Percentiles rank a stretch among this genome's conserved stretches.
Conservation (phyloP, 352 stramenopile species). For the Pythium volutum region DNA sequence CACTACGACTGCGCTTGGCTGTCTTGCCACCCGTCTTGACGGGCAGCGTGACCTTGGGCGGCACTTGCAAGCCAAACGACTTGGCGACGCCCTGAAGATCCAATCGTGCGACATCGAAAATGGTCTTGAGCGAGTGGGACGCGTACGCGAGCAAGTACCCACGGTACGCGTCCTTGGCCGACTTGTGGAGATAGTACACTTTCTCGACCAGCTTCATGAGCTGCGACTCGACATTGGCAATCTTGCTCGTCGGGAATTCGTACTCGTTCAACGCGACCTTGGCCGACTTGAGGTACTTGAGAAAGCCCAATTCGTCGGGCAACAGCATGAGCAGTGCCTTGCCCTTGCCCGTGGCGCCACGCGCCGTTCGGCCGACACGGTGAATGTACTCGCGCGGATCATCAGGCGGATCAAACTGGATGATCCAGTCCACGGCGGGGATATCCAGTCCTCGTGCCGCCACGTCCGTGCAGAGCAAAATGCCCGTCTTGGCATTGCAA, state of each 20-base stretch:
- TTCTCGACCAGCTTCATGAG: slow-evolving; percentile 98
- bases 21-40: slow-evolving; percentile 82
- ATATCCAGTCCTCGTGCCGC: slow-evolving; percentile 97
- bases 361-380: slow-evolving; percentile 80
- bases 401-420: slow-evolving; percentile 99
- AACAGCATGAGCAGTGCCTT: slow-evolving; percentile 97
- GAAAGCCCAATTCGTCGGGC: slow-evolving; percentile 96
- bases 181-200: slow-evolving; percentile 99
- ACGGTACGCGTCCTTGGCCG: slow-evolving; percentile 96
- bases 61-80: slow-evolving; percentile 97
- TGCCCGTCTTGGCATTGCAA: slow-evolving; percentile 95
- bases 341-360: slow-evolving; percentile 87
- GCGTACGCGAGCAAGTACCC: slow-evolving; percentile 98
- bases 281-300: slow-evolving; percentile 97
- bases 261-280: slow-evolving; percentile 99
- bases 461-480: slow-evolving; percentile 98
- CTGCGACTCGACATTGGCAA: slow-evolving; percentile 97
- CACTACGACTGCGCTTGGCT: slow-evolving; percentile 53
- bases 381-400: slow-evolving; percentile 99
- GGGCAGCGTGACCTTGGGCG: slow-evolving; percentile 95
- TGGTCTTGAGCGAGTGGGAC: slow-evolving; percentile 96
- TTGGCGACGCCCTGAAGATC: slow-evolving; percentile 96
- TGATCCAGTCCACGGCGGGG: slow-evolving; percentile 98
- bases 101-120: slow-evolving; percentile 98
- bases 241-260: slow-evolving; percentile 97